A percentile compares a stretch with the other conserved stretches of the same genome.
These are phyloP conservation scores for Cerioporus squamosus DNA, from an alignment of 1,284 basidiomycete genomes.

Conservation along the genomic window DNA sequence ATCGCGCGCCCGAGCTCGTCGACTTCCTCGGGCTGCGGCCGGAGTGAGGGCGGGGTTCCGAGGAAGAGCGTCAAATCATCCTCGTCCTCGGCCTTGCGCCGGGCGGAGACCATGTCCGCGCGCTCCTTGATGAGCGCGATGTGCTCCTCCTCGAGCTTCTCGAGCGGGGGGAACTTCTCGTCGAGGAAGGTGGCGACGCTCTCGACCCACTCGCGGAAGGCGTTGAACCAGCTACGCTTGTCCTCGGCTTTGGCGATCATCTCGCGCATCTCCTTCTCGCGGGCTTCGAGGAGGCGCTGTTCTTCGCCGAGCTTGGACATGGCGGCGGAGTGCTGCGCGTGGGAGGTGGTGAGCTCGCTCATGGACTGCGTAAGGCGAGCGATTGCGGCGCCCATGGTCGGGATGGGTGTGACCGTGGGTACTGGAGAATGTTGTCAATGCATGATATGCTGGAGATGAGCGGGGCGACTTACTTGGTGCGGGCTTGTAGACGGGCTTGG, in stretches of 20 bases:
- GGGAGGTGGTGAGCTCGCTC: slow-evolving; percentile 70
- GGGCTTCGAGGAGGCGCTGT: slow-evolving; percentile 67
- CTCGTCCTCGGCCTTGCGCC: slow-evolving; percentile 75
- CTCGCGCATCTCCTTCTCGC: slow-evolving; percentile 80
- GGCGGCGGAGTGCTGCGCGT: slow-evolving; percentile 65
- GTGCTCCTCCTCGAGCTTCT: slow-evolving; percentile 85
- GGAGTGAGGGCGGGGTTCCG: slow-evolving; percentile 51
- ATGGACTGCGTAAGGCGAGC: slow-evolving; percentile 67
- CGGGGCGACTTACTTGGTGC: slow-evolving; percentile 65
- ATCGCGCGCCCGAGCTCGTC: slow-evolving; percentile 69
- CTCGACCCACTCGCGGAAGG: slow-evolving; percentile 88
- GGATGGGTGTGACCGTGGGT: slow-evolving; percentile 60
- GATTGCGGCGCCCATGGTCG: slow-evolving; percentile 59
- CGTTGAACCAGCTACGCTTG: slow-evolving; percentile 87
- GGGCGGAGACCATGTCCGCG: slow-evolving; percentile 65
- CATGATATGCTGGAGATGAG: background rate
- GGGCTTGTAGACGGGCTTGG: slow-evolving; percentile 70
- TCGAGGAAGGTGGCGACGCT: slow-evolving; percentile 88
- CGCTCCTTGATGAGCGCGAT: slow-evolving; percentile 78
- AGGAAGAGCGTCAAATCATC: slow-evolving; percentile 84
- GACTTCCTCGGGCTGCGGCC: slow-evolving; percentile 46
- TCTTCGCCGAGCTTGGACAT: slow-evolving; percentile 71
- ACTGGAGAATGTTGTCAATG: slow-evolving; percentile 46
- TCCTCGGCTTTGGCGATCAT: slow-evolving; percentile 82
- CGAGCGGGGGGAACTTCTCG: slow-evolving; percentile 89